A percentile compares a stretch with the other conserved stretches of the same genome.
Conservation (phyloP, 345 rosid species). For the Euclidium syriacum region DNA sequence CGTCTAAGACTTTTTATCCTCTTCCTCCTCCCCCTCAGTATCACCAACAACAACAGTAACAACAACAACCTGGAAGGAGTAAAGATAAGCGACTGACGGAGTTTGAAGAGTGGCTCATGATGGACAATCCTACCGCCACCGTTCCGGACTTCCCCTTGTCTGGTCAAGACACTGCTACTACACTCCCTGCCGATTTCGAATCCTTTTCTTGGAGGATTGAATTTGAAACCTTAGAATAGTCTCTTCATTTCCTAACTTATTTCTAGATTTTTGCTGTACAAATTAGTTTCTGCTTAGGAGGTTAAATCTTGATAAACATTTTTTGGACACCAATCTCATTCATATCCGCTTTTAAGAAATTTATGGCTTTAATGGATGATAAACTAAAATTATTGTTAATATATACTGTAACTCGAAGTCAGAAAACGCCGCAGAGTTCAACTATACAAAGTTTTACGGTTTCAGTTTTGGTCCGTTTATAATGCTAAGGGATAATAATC, state of each 20-base stretch:
- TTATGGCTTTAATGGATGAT: neutral
- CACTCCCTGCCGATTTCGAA: neutral
- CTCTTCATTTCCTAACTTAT: neutral
- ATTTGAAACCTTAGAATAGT: neutral
- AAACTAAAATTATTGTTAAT: too few relatives aligned
- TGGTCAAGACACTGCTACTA: neutral
- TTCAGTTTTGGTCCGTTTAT: too few relatives aligned
- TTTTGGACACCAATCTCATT: neutral
- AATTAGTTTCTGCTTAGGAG: neutral
- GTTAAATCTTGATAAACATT: neutral
- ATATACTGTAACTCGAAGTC: too few relatives aligned
- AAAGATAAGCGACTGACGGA: neutral
- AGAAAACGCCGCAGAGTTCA: too few relatives aligned
- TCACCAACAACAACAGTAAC: neutral
- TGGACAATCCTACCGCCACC: neutral
- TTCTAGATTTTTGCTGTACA: conserved; percentile 2
- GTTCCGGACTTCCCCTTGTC: neutral
- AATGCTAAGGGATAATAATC: too few relatives aligned
- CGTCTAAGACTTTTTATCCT: neutral
- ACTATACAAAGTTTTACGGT: too few relatives aligned
- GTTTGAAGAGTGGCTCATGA: conserved; percentile 29
- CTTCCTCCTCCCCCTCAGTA: too few relatives aligned
- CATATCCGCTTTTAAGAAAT: neutral
- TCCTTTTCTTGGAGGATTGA: neutral
- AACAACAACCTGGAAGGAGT: neutral